Base-by-base conservation (phyloP, 169 alveolate genomes). In the Plasmodium fragile region DNA sequence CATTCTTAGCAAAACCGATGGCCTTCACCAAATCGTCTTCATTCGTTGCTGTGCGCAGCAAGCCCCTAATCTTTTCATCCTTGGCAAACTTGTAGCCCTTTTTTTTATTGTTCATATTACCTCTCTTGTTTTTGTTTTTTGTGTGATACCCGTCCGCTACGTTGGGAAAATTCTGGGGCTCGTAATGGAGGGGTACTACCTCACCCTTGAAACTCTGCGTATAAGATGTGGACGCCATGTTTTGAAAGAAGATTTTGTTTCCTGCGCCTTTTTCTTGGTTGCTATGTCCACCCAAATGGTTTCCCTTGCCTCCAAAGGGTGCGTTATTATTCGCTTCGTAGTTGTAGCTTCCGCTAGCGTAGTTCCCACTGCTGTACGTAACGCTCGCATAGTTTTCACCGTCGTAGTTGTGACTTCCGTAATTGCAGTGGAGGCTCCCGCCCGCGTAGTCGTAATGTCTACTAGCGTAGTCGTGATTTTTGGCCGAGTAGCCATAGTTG, bases 11-110 rank as follows among this genome's bases (percentile, higher is more conserved):
- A 30, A 79, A 77, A 49, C 71, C 81, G 30, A 87, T 87, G 25
- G 93, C 93, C 71, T 79, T 79, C 25, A 87, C 81, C 10, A 87
- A 59, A n/a, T 87, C 93, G 16, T 87, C 78, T 87, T 87, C 93
- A 53, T 78, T 87, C 81, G 45, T 43, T 39, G 93, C 93, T 59
- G 93, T 87, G 45, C 93, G 79, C 70, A 87, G 53, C 8, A 87
- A 32, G 41, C 73, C 83, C 52, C 93, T 39, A 55, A 87, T 87
- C 45, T 87, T 87, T 87, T 87, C 93, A 18, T 87, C 93, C 72
- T 87, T 87, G 30, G 81, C 89, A 59, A 78, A 87, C 41, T 87
- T 87, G 6, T 78, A 77, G 52, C 80, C 81, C 71, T 87, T 87
- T 65, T 87, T 78, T 87, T 78, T 87, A 87, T 87, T 78, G 78